Conservation (phyloP, 2,329 filamentous ascomycete genomes). For the Colletotrichum ledebouriae region DNA sequence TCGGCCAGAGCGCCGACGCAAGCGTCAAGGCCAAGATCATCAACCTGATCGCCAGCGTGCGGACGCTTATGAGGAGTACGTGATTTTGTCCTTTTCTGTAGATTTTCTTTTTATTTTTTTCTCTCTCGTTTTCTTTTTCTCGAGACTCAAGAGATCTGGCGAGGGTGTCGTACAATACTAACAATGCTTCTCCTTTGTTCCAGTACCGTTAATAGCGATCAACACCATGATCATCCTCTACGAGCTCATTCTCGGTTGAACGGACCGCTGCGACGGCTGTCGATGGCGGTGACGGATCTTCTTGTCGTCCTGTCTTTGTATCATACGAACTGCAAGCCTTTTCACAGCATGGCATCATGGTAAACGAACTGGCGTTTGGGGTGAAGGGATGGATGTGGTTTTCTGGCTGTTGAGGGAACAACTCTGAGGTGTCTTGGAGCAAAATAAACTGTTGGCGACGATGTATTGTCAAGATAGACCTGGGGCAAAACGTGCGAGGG, state of each 20-base stretch:
- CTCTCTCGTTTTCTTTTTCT: no score
- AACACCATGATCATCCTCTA: slow-evolving; percentile 88
- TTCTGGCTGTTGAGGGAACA: slow-evolving; percentile 9
- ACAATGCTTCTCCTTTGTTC: no score
- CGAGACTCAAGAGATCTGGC: not conserved
- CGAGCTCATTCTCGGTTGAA: slow-evolving; percentile 80
- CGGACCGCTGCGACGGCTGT: not conserved
- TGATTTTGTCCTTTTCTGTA: not conserved
- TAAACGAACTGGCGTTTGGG: slow-evolving; percentile 39
- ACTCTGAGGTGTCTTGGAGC: not conserved
- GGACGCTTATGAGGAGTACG: slow-evolving; percentile 91
- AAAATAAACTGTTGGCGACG: not conserved
- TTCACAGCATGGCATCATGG: slow-evolving; percentile 36
- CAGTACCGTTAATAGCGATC: slow-evolving; percentile 87
- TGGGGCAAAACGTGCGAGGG: no score
- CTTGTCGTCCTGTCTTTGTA: slow-evolving; percentile 1
- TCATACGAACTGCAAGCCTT: slow-evolving; percentile 8
- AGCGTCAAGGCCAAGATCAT: slow-evolving; percentile 90
- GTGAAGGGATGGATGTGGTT: slow-evolving; percentile 13
- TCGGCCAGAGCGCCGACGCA: slow-evolving; percentile 79
- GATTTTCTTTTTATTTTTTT: no score
- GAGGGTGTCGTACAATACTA: no score
- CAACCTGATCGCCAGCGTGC: slow-evolving; percentile 89
- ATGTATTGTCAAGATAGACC: slow-evolving; percentile 6
- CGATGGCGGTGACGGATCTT: slow-evolving; percentile 1